These are phyloP conservation scores for Trametes coccinea DNA, from an alignment of 768 basidiomycete species.

Conservation along the genomic window DNA sequence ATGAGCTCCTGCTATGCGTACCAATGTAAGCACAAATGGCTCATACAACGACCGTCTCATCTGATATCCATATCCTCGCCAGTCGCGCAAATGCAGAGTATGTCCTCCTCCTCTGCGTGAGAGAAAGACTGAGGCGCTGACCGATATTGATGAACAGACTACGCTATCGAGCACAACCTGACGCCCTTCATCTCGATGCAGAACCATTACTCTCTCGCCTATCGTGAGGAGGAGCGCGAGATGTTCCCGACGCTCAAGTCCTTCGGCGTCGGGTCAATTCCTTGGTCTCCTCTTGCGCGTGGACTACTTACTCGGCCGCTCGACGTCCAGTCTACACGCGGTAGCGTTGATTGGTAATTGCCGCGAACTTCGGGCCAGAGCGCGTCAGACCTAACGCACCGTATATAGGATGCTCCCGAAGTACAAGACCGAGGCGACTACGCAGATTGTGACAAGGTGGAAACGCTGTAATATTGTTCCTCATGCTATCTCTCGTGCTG, in stretches of 20 bases:
- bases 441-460: conserved; percentile 36
- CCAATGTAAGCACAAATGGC: conserved; percentile 29
- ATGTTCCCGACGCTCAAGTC: conserved; percentile 50
- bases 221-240: conserved; percentile 64
- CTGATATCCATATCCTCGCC: not conserved
- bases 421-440: conserved; percentile 25
- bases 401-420: not conserved
- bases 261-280: conserved; percentile 36
- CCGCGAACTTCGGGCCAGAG: no score
- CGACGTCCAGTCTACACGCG: conserved; percentile 26
- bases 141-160: conserved; percentile 31
- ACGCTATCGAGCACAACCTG: conserved; percentile 40
- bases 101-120: conserved; percentile 14
- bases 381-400: no score
- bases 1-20: conserved; percentile 42
- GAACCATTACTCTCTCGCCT: conserved; percentile 55
- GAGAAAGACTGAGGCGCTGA: not conserved
- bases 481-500: not conserved
- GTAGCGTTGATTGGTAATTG: conserved; percentile 25
- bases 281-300: conserved; percentile 40
- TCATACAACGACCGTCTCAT: not conserved
- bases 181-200: conserved; percentile 67
- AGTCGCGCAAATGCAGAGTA: conserved; percentile 39
- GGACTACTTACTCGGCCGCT: conserved; percentile 35
- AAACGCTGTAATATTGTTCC: not conserved